Conservation (phyloP, 805 yeast species). For the Spathaspora hagerdaliae region DNA sequence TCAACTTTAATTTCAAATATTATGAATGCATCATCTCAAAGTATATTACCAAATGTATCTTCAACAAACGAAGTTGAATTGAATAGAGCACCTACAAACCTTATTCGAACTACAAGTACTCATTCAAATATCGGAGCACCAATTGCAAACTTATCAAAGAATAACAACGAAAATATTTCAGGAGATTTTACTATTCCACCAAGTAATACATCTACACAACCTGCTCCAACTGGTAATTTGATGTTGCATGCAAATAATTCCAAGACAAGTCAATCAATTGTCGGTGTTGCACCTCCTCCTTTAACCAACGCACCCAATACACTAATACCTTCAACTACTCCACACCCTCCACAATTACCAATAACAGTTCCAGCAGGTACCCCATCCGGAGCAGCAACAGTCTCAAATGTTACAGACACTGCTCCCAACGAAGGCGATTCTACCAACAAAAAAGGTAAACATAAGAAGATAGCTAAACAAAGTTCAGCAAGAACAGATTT, state of each 20-base stretch:
- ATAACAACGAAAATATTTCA: neutral
- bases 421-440: too few species aligned
- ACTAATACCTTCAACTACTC: neutral
- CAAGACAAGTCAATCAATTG: neutral
- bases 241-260: slow-evolving; percentile 6
- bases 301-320: neutral
- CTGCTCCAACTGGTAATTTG: slow-evolving; percentile 1
- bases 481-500: slow-evolving; percentile 81
- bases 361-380: neutral
- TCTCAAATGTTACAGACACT: too few species aligned
- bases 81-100: neutral
- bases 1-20: slow-evolving; percentile 33
- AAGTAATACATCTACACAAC: neutral
- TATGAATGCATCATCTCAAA: slow-evolving; percentile 31
- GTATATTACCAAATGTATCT: slow-evolving; percentile 14
- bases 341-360: slow-evolving; percentile 1
- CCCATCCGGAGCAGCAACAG: slow-evolving; percentile 1
- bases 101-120: neutral
- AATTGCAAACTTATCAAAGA: neutral
- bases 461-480: slow-evolving; percentile 37
- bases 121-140: slow-evolving; percentile 1
- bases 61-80: neutral
- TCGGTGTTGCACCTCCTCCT: neutral
- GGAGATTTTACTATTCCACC: neutral
- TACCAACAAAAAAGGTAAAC: slow-evolving; percentile 13